Base-by-base conservation (phyloP, 208 protist genomes). In the Crithidia bombi region DNA sequence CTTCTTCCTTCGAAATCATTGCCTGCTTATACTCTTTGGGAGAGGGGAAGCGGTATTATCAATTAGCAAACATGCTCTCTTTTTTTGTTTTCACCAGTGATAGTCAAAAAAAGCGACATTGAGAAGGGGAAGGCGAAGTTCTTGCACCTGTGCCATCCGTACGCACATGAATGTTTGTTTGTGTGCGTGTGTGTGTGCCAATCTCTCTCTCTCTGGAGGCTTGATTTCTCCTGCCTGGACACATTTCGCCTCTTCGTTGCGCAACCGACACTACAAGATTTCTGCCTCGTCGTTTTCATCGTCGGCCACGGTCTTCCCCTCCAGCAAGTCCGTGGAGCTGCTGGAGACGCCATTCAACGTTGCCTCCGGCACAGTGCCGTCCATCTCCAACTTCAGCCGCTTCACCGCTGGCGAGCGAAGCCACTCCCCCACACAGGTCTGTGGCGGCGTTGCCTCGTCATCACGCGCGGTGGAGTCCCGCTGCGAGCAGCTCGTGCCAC, bases 381-480 rank as follows among this genome's bases (percentile, higher is more conserved):
- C 57, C 35, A 23, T 23, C 41, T 69, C 69, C 21, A 67, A 2
- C 28, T 41, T 75, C 28, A 75, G 52, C 58, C 69, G 69, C 69
- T 62, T 67, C 33, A 52, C 52, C 19, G 67, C 57, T 0, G 67
- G 67, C 28, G 30, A 73, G 11, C 30, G 41, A 28, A 41, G 59
- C 59, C 59, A 65, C 3, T 56, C 35, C 11, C 63, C 50, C 19
- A 58, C 28, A 2, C 33, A 1, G 9, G 47, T 50, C 36, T 58
- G 63, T 23, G 63, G 51, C 2, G 51, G 51, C 21, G 28, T 41
- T 5, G 51, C 63, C 35, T 58, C 49, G 19, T 35, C 63, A 3
- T 68, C 47, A 17, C 23, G 36, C 35, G 26, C 19, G 6, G 15
- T 35, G 17, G 63, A 68, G 23, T 43, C 50, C 15, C 19, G 63